Base-by-base conservation (phyloP, 2,329 filamentous ascomycete genomes). In the Ambrosiella cleistominuta region DNA sequence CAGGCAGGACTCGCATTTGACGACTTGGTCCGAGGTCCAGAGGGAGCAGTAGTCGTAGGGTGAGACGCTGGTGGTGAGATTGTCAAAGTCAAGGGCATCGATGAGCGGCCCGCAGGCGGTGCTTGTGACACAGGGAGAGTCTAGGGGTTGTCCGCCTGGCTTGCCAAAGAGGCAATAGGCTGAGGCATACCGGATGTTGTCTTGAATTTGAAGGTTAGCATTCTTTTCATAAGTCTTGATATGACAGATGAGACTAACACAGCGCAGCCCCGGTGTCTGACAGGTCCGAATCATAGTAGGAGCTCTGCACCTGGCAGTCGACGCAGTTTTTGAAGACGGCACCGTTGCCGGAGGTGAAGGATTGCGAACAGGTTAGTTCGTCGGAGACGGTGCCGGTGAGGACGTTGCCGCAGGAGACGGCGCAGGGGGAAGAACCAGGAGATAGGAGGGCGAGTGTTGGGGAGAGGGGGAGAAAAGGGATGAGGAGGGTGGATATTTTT, bases 181-280 rank as follows among this genome's bases (percentile, higher is more conserved):
- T 1, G 75, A 62, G 5, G 77, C 71, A 63, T 74, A 82, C 64
- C 80, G 73, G 56, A 82, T 62, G 62, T 83, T 83, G 62, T 81
- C 79, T 82, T 12, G 35, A 27, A 54, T 49, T 7, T 3, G 17
- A 17, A 8, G 50, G 50, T 8, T 15, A 38, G 35, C 27, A 9
- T 35, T 39, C n/a, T 39, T 19, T 39, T 56, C 7, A 39, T 27
- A 13, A 13, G 50, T 37, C 2, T 11, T 17, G 19, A 47, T 15
- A 38, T 44, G 19, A 37, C 39, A 19, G 8, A 39, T 27, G 11
- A 7, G n/a, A 71, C 78, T 64, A 68, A 82, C 79, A 83, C 13
- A 83, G 67, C 55, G 75, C 68, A 61, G 71, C 75, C 62, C 79
- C 70, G 9, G 76, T 67, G 63, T 84, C 80, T 0, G 78, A 75